Evolutionary conservation across 208 protist species (phyloP).

Genomic region (Vickermania spadyakhi): DNA sequence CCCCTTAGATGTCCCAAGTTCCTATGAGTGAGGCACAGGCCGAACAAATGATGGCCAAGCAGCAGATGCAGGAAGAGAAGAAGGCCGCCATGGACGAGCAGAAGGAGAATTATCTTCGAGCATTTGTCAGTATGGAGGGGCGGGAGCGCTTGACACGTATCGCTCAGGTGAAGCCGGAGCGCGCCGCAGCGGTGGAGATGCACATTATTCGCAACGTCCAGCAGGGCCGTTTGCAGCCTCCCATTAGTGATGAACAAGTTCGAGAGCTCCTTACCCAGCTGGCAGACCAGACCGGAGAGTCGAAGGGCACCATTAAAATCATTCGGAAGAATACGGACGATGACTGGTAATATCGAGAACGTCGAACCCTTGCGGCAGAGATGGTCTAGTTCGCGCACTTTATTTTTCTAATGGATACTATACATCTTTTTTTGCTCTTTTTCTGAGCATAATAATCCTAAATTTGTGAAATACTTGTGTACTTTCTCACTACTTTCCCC

Average conservation of each 20-base stretch:
- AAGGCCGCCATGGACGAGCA: slow-evolving; percentile 72
- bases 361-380: not conserved
- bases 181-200: slow-evolving; percentile 72
- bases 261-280: slow-evolving; percentile 65
- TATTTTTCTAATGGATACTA: not conserved
- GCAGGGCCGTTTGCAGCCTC: slow-evolving; percentile 78
- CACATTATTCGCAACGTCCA: slow-evolving; percentile 87
- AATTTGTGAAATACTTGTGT: not conserved
- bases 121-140: slow-evolving; percentile 77
- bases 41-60: slow-evolving; percentile 82
- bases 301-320: slow-evolving; percentile 74
- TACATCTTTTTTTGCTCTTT: not conserved
- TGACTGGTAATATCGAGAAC: slow-evolving; percentile 59
- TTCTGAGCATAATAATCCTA: not conserved
- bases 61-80: slow-evolving; percentile 79
- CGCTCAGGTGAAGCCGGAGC: slow-evolving; percentile 79
- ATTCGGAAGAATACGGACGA: slow-evolving; percentile 82
- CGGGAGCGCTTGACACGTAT: slow-evolving; percentile 86
- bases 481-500: too few relatives aligned
- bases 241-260: slow-evolving; percentile 75
- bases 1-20: slow-evolving; percentile 28
- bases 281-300: slow-evolving; percentile 35
- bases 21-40: slow-evolving; percentile 85
- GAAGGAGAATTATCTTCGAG: slow-evolving; percentile 80
- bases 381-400: not conserved